Evolutionary conservation across 2,329 filamentous ascomycete genomes (phyloP).

Genomic region (Pyricularia grisea): DNA sequence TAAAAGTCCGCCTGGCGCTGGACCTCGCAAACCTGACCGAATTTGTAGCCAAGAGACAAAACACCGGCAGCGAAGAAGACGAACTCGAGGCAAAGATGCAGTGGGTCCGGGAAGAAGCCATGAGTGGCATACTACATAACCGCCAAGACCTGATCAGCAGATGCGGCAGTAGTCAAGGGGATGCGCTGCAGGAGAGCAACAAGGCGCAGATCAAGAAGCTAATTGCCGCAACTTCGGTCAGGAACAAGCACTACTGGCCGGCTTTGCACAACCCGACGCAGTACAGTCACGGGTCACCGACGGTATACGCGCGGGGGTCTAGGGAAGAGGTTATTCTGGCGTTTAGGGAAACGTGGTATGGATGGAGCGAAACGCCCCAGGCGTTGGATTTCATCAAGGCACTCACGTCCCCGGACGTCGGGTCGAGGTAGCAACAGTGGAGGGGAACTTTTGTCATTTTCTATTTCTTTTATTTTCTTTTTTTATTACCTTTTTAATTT

Average conservation of each 20-base stretch:
- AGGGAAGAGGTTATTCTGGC: neutral
- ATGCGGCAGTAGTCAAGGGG: neutral
- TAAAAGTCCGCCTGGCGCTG: neutral
- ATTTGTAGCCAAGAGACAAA: neutral
- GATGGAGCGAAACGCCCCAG: neutral
- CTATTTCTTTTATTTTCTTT: neutral
- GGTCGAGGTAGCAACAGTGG: neutral
- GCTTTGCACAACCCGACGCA: neutral
- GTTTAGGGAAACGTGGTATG: neutral
- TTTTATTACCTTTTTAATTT: neutral
- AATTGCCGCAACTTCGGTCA: neutral
- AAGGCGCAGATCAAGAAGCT: neutral
- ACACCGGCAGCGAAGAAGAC: neutral
- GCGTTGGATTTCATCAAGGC: neutral
- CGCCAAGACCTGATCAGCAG: neutral
- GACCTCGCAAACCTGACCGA: neutral
- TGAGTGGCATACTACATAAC: neutral
- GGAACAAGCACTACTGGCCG: neutral
- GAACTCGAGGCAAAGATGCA: neutral
- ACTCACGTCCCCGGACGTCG: neutral
- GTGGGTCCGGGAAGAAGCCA: neutral
- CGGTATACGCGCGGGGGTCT: neutral
- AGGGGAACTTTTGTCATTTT: neutral
- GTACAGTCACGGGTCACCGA: neutral
- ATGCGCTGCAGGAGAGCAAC: neutral